Evolutionary conservation across 257 asterid genomes (phyloP), one percentile per base, ranked within the genome.

Genomic region (Solanum paucissectum): DNA sequence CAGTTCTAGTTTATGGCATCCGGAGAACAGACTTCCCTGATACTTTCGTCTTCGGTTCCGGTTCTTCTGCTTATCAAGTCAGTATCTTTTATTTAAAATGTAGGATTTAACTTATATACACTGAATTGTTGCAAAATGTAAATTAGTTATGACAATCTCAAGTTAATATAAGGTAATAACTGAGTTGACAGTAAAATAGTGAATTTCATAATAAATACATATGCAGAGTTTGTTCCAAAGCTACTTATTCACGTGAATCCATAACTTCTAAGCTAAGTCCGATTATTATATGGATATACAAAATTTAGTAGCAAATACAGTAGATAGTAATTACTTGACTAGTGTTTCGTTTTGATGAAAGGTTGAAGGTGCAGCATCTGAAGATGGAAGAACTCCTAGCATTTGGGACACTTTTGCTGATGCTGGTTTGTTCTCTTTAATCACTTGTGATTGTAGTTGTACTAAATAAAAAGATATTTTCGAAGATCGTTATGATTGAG

Each of bases 351-450:
- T 81, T 81, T 81, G 20, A 16, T 14, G 29, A 81, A 46, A 89
- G 89, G 91, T 90, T 34, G 94, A 92, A 68, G 93, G 93, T 23
- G 94, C 94, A 13, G 92, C 92, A 34, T 87, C 83, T 69, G 91
- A 90, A 60, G 94, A 92, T 85, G 94, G 94, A 44, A 90, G 92
- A 75, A 90, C 93, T 58, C 87, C 94, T 16, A 89, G 90, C 91
- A 87, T 91, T 75, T 92, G 94, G 93, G 94, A 92, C 66, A 89
- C 94, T 60, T 92, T 68, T 83, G 88, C 90, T 87, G 89, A 92
- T 73, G 87, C 91, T 77, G 94, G 94, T 92, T 8, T 79, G 84
- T 84, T 79, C 64, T 44, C 84, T 25, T 44, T 42, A 79, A 8
- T 79, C 58, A 6, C 83, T 37, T 37, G 0, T 75, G 83, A 23